Base-by-base conservation (phyloP, 2,329 filamentous ascomycete species). In the Alternaria solani region DNA sequence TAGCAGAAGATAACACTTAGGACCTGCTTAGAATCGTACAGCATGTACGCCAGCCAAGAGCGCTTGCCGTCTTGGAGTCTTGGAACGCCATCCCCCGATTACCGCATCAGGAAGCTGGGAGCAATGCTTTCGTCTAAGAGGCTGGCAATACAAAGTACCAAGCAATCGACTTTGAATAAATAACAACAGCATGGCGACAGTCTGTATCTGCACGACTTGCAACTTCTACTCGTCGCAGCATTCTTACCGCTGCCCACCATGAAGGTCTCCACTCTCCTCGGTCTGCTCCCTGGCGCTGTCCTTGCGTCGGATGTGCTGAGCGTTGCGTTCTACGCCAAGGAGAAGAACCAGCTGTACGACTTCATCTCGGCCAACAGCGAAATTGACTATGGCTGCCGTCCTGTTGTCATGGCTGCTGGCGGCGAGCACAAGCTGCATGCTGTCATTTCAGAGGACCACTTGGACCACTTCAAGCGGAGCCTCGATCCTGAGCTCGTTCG, bases 371-470 rank as follows among this genome's bases (percentile, higher is more conserved):
- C 63, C 30, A 75, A 76, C 49, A 63, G 55, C 49, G 66, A 74
- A 9, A 67, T 76, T 39, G 75, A 77, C 55, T 76, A 74, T 71
- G 75, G 75, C 57, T 78, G 75, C 64, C 63, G 68, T n/a, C 69
- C 75, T 2, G 68, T 71, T 6, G 70, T 74, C 20, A 59, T 70
- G 56, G 69, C 68, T n/a, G 60, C 67, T 2, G 69, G 71, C 1
- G 61, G 60, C 39, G 74, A 71, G 52, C 70, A 75, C 68, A 75
- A 74, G 54, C 65, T 77, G 2, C 74, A 75, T 39, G 75, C 74
- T 12, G 46, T 75, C 49, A 63, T 77, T 9, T 68, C 73, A 2
- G 61, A 69, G 41, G 63, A 68, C 41, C 65, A 75, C 47, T 38
- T 71, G 25, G 53, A 67, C 12, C 57, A 62, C 30, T 61, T 71